Evolutionary conservation across 1,284 basidiomycete species (phyloP).

Genomic region (Ceratobasidium sp.): DNA sequence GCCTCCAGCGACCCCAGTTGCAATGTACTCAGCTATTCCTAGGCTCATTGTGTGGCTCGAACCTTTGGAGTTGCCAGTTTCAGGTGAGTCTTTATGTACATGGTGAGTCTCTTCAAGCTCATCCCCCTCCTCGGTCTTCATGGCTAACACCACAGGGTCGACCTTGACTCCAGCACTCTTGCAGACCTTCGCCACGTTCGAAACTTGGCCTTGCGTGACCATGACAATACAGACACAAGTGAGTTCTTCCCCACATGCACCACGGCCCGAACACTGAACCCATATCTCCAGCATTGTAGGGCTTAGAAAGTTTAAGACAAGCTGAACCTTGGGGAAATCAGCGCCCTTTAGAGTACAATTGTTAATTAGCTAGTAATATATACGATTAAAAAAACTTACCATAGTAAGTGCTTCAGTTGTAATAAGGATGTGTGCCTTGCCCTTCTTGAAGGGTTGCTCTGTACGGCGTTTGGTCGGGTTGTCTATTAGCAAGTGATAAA

Average conservation of each 20-base stretch:
- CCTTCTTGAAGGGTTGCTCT: neutral
- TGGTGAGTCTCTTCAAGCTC: neutral
- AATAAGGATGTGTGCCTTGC: neutral
- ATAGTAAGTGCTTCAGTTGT: conserved; percentile 7
- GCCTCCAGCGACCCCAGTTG: neutral
- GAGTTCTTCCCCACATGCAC: neutral
- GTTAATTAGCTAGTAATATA: too few relatives aligned
- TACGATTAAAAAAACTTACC: neutral
- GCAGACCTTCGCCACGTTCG: neutral
- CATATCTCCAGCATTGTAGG: neutral
- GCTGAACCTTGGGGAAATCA: neutral
- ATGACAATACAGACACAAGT: neutral
- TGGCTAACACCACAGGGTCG: neutral
- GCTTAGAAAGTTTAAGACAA: neutral
- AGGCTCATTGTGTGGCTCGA: neutral
- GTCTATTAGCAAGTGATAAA: neutral
- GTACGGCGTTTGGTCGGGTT: neutral
- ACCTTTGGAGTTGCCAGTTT: neutral
- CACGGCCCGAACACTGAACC: neutral
- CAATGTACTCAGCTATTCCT: neutral
- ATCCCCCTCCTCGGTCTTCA: neutral
- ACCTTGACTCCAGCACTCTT: neutral
- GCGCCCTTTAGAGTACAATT: neutral
- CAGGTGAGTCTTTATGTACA: neutral
- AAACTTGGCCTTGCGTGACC: neutral